Base-by-base conservation (phyloP, 345 rosid genomes). In the Camelina neglecta region DNA sequence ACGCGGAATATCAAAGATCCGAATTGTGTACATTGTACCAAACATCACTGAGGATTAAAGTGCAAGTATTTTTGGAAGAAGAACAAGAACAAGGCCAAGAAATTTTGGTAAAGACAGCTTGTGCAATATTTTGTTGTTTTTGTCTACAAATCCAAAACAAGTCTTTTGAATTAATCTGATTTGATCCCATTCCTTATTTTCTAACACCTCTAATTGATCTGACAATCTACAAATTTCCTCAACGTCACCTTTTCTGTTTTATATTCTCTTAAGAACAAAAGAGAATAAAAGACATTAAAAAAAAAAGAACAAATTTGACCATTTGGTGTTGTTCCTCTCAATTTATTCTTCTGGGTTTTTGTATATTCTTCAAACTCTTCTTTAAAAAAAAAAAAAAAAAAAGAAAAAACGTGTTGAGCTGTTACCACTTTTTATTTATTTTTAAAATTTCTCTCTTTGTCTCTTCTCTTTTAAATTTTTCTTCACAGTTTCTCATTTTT, bases 361-460 rank as follows among this genome's bases (percentile, higher is more conserved):
- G 41, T 38, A 38, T 38, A 59, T 67, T 75, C 50, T 66, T 66
- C 41, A 8, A 38, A 61, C 20, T 26, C 20, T 6, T 21, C 29
- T 4, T 21, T 21, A 21, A 2, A 56, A 6, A 3, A 41, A 78
- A 69, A 77, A 73, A 4, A 56, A 73, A 4, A 56, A 39, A 38
- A 79, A 75, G 9, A 39, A 67, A 35, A 75, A 83, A 85, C 91
- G 88, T 86, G 98, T 76, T 83, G 96, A 86, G 91, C 88, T 89
- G 93, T 89, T 82, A 55, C 66, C 87, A 74, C 76, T 64, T 72
- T 53, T 64, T n/a, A 29, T 29, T 29, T 39, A 3, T 67, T 75
- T 49, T 8, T 33, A 6, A 5, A 5, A 60, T 29, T 41, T 73
- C 66, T 35, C 7, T 58, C 50, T 53, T 38, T 59, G 72, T 63